Percentiles rank a stretch among this genome's conserved stretches.
Evolutionary conservation across 768 basidiomycete genomes (phyloP).

Genomic region (Amanita pseudoporphyria): DNA sequence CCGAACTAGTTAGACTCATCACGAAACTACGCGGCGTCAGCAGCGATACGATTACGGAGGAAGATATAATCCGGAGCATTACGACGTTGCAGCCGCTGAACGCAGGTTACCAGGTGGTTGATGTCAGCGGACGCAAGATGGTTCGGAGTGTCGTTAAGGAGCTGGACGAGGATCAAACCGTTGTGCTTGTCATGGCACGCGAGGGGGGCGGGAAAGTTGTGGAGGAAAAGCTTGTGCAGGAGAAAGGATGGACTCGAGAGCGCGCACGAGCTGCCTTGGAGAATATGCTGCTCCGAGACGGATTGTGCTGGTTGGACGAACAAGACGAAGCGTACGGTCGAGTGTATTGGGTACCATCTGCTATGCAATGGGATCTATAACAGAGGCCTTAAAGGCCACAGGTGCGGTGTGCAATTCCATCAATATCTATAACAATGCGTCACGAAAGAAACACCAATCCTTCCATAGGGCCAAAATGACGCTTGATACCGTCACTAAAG

Average conservation of each 20-base stretch:
- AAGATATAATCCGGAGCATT: constrained; percentile 78
- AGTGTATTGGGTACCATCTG: constrained; percentile 84
- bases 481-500: too few species aligned
- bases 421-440: too few species aligned
- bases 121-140: constrained; percentile 67
- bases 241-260: constrained; percentile 70
- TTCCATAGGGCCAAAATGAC: too few species aligned
- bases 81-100: constrained; percentile 81
- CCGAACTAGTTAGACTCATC: constrained; percentile 74
- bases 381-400: too few species aligned
- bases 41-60: constrained; percentile 68
- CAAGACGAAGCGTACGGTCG: constrained; percentile 60
- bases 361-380: constrained; percentile 76
- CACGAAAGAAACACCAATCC: too few species aligned
- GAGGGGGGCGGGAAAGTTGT: constrained; percentile 61
- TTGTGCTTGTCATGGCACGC: constrained; percentile 68
- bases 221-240: constrained; percentile 46
- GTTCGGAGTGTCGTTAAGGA: constrained; percentile 86
- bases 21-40: constrained; percentile 63
- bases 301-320: constrained; percentile 91
- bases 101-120: constrained; percentile 84
- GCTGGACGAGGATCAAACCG: constrained; percentile 82
- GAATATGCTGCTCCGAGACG: constrained; percentile 86
- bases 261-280: constrained; percentile 72
- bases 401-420: too few species aligned